Evolutionary conservation across 2,329 filamentous ascomycete genomes (phyloP), one percentile per base, ranked within the genome.

Genomic region (Didymella exigua): DNA sequence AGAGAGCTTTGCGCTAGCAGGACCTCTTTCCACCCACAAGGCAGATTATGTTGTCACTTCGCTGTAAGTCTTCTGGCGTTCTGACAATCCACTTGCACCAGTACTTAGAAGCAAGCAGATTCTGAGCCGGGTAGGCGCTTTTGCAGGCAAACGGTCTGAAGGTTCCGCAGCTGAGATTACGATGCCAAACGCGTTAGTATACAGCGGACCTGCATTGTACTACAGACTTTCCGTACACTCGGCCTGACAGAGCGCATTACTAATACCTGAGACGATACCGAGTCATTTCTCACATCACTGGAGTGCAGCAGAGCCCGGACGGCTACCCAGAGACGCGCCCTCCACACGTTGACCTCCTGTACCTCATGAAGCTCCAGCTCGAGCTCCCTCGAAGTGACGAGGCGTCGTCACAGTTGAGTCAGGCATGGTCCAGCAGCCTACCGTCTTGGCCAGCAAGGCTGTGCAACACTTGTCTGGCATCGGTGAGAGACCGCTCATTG

Each of bases 371-470:
- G 11, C 36, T 11, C 24, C 36, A 23, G 36, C 36, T 38, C 36
- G 36, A 38, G 36, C 36, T 38, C 23, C 26, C 7, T 19, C 46
- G 34, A 49, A 24, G 9, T 26, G 7, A 24, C 7, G 27, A 37
- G 10, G 16, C 2, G 3, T n/a, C n/a, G 16, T 26, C 19, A 13
- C n/a, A 18, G 18, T 31, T 16, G 23, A 19, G 14, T n/a, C 9
- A 14, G 21, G n/a, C 19, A 38, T 30, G 34, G 26, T 8, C 7
- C 26, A 34, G 45, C 34, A 48, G 36, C 14, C 26, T 33, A 33
- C 46, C 46, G 27, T 49, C 46, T 49, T 49, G 27, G 46, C 46
- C 33, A 13, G 36, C 21, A 18, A 21, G 16, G n/a, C 10, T n/a
- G 34, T 40, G 26, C 19, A 26, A 49, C 36, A 29, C 26, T 9